A percentile compares a stretch with the other conserved stretches of the same genome.
These are phyloP conservation scores for Pueraria montana DNA, from an alignment of 306 rosid species.

Conservation along the genomic window DNA sequence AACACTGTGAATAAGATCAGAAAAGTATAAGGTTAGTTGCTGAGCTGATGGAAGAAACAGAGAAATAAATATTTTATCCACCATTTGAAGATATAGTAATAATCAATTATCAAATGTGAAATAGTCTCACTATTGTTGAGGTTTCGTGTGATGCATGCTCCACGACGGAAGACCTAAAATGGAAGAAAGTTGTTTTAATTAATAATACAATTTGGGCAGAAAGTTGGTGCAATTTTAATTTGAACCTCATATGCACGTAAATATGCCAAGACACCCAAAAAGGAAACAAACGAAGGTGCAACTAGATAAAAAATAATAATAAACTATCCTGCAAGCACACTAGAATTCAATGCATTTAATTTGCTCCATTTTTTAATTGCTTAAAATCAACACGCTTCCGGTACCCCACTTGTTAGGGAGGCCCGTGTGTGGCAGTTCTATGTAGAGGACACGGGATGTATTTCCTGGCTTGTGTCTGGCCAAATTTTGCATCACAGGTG, in stretches of 20 bases:
- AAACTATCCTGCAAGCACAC: neutral
- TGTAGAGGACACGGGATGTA: constrained; percentile 35
- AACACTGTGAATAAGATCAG: constrained; percentile 3
- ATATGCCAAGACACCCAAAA: neutral
- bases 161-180: constrained; percentile 39
- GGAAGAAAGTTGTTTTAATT: constrained; percentile 33
- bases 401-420: constrained; percentile 30
- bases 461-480: constrained; percentile 48
- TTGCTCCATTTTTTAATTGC: constrained; percentile 11
- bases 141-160: constrained; percentile 39
- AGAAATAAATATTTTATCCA: constrained; percentile 20
- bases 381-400: constrained; percentile 21
- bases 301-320: neutral
- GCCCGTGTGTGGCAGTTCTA: constrained; percentile 46
- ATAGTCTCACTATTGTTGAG: constrained; percentile 13
- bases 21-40: constrained; percentile 21
- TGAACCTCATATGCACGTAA: constrained; percentile 31
- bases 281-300: constrained; percentile 18
- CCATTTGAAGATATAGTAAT: constrained; percentile 23
- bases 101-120: neutral
- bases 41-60: constrained; percentile 23
- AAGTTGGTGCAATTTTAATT: constrained; percentile 29
- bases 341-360: constrained; percentile 32
- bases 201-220: constrained; percentile 23
- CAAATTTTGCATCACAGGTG: constrained; percentile 52